A percentile compares a stretch with the other conserved stretches of the same genome.
Conservation (phyloP, 495 filamentous ascomycete species). For the Podospora fimiseda region DNA sequence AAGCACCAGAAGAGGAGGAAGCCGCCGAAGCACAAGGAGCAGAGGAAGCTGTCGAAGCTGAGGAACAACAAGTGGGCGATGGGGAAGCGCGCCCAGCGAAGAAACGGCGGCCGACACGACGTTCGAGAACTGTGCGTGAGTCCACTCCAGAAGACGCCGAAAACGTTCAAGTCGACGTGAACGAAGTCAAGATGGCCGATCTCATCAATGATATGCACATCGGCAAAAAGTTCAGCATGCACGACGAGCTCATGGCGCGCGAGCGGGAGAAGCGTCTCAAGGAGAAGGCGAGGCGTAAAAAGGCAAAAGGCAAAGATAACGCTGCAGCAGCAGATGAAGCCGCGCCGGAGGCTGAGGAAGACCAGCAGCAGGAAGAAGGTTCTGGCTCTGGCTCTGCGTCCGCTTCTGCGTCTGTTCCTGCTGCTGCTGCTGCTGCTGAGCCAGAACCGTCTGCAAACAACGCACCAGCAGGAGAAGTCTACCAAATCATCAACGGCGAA, state of each 20-base stretch:
- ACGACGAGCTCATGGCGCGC: constrained; percentile 47
- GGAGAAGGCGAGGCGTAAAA: constrained; percentile 30
- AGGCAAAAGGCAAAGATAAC: constrained; percentile 12
- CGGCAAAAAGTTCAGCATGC: constrained; percentile 73
- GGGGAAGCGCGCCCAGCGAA: constrained; percentile 17
- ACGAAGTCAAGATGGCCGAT: constrained; percentile 72
- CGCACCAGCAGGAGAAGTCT: constrained; percentile 22
- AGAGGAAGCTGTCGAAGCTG: not conserved
- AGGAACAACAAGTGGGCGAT: not conserved
- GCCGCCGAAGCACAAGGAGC: not conserved
- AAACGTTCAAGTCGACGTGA: constrained; percentile 58
- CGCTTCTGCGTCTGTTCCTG: constrained; percentile 4
- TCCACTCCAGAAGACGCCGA: constrained; percentile 76
- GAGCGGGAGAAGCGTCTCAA: constrained; percentile 37
- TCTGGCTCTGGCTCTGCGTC: not conserved
- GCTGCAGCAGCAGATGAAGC: constrained; percentile 8
- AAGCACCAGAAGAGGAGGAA: not conserved
- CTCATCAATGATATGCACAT: constrained; percentile 68
- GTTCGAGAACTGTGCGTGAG: constrained; percentile 27
- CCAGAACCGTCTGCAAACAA: not conserved
- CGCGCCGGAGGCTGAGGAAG: not conserved
- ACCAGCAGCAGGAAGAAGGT: not conserved
- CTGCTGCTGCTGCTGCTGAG: not conserved
- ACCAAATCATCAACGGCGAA: constrained; percentile 69
- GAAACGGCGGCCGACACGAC: constrained; percentile 3